Percentiles rank a stretch among this genome's conserved stretches.
phyloP scores from a whole-genome alignment of 106 monocot species.

The Dendrobium officinale region DNA sequence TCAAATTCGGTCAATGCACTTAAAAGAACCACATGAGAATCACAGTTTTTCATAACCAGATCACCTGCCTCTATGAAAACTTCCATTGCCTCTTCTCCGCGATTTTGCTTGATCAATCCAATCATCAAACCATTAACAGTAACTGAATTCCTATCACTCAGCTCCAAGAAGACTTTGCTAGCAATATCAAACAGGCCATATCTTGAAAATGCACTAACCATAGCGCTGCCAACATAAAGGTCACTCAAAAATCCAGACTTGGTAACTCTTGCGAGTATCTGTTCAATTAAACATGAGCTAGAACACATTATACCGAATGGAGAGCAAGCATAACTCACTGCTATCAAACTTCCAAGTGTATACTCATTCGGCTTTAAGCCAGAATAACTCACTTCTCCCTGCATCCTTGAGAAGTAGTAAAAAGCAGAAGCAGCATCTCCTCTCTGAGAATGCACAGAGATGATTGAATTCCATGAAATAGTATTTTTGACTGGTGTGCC shows the following conservation, averaged over 20 bases:
- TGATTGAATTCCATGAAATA: slow-evolving; percentile 71
- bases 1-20: slow-evolving; percentile 63
- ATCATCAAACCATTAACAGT: slow-evolving; percentile 90
- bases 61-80: slow-evolving; percentile 35
- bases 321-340: slow-evolving; percentile 22
- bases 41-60: slow-evolving; percentile 23
- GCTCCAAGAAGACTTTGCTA: slow-evolving; percentile 31
- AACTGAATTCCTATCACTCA: slow-evolving; percentile 53
- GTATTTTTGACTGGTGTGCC: slow-evolving; percentile 22
- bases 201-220: slow-evolving; percentile 78
- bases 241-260: slow-evolving; percentile 54
- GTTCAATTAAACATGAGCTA: slow-evolving; percentile 30
- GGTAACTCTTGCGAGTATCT: slow-evolving; percentile 38
- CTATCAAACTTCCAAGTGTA: slow-evolving; percentile 67
- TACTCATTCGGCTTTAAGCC: slow-evolving; percentile 46
- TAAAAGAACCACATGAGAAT: slow-evolving; percentile 62
- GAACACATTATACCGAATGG: not conserved
- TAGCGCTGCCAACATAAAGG: slow-evolving; percentile 82
- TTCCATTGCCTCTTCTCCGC: slow-evolving; percentile 56
- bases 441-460: slow-evolving; percentile 45
- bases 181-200: slow-evolving; percentile 45
- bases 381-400: not conserved
- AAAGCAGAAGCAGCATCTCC: slow-evolving; percentile 45
- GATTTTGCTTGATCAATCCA: slow-evolving; percentile 54
- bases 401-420: slow-evolving; percentile 54